Percentiles rank a stretch among this genome's conserved stretches.
Conservation (phyloP, 768 basidiomycete genomes). For the Sistotremastrum niveocremeum region DNA sequence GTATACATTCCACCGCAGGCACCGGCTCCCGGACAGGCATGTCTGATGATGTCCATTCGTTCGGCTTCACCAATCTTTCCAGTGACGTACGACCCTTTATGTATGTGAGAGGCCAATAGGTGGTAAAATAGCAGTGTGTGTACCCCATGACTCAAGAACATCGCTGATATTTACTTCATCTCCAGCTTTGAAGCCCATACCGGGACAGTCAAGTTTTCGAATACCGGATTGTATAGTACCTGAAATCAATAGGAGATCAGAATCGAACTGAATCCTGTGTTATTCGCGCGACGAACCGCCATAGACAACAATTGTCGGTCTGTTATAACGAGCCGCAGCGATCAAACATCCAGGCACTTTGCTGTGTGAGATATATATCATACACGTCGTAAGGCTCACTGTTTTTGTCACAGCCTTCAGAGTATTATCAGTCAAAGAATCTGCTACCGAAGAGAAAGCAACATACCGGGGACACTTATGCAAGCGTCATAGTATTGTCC, state of each 20-base stretch:
- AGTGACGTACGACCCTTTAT: slow-evolving; percentile 54
- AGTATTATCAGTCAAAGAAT: slow-evolving; percentile 33
- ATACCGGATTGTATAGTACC: slow-evolving; percentile 12
- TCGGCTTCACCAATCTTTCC: slow-evolving; percentile 72
- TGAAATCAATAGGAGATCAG: slow-evolving; percentile 9
- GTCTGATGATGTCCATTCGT: slow-evolving; percentile 70
- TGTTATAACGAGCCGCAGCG: slow-evolving; percentile 75
- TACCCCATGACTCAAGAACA: slow-evolving; percentile 75
- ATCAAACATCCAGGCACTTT: slow-evolving; percentile 73
- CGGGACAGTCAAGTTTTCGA: slow-evolving; percentile 47
- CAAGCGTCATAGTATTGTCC: background rate
- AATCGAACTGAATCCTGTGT: too few species aligned
- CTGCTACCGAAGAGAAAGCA: background rate
- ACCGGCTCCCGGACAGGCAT: slow-evolving; percentile 76
- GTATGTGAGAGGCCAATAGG: background rate
- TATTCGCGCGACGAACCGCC: slow-evolving; percentile 29
- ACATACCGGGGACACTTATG: background rate
- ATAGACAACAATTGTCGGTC: slow-evolving; percentile 79
- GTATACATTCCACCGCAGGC: slow-evolving; percentile 87
- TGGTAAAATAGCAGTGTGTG: slow-evolving; percentile 2
- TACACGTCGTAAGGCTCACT: slow-evolving; percentile 15
- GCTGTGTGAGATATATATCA: background rate
- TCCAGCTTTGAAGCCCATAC: slow-evolving; percentile 66
- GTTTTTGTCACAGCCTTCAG: slow-evolving; percentile 88
- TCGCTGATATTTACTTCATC: slow-evolving; percentile 76